Conservation (phyloP, 2,329 filamentous ascomycete species). For the Ceratocystis smalleyi region DNA sequence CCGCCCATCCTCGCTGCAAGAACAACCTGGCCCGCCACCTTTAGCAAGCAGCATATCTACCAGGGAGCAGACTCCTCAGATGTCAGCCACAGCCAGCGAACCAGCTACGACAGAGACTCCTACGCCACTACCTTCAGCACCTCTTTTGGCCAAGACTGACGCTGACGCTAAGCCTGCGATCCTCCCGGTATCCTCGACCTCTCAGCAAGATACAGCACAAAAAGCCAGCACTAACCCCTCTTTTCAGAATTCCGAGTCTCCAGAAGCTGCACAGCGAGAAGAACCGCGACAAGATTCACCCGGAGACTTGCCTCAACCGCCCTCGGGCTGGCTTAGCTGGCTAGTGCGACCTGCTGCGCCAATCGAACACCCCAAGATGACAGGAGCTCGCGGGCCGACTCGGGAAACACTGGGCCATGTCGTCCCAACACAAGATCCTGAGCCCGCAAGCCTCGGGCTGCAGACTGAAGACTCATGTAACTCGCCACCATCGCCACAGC, state of each 20-base stretch:
- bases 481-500: neutral
- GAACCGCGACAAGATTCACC: neutral
- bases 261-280: neutral
- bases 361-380: neutral
- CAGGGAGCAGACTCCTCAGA: neutral
- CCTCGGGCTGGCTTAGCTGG: slow-evolving; percentile 41
- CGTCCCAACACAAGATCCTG: neutral
- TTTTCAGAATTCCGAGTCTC: neutral
- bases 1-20: neutral
- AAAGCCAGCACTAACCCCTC: no score
- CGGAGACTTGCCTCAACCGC: neutral
- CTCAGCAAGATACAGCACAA: no score
- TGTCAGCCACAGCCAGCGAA: neutral
- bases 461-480: neutral
- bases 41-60: neutral
- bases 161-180: no score
- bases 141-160: no score
- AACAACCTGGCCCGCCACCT: neutral
- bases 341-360: slow-evolving; percentile 25
- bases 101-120: neutral
- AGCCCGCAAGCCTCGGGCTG: neutral
- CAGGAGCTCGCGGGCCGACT: neutral
- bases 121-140: neutral
- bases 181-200: no score
- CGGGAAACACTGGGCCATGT: neutral